Base-by-base conservation (phyloP, 2,329 filamentous ascomycete species). In the Penicillium freii region DNA sequence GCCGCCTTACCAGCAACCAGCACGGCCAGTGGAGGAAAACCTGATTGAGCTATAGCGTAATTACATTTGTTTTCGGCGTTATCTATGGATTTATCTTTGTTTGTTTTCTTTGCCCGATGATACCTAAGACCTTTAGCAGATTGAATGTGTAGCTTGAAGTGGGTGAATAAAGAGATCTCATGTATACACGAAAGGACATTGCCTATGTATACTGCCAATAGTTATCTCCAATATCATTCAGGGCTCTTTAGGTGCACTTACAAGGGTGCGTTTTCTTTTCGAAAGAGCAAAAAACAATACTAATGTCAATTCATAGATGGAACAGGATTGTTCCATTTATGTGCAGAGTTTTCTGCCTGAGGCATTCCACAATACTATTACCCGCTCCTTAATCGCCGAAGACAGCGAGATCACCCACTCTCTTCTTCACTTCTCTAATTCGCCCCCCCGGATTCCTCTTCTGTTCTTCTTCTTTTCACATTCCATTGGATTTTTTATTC, bases 41-140 rank as follows among this genome's bases (percentile, higher is more conserved):
- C 48, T 67, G 54, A 67, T 67, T 60, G 65, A 67, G 36, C 58
- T 67, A 45, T 67, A 67, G 56, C 52, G 33, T 59, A 54, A 21
- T 54, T 57, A 47, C 46, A 60, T 57, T 42, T 50, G n/a, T 33
- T 29, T 31, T 49, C 5, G 31, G 48, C 42, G 48, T 57, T 53
- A 33, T 17, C 13, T 52, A 57, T 43, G 42, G 53, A 53, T 36
- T 48, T 53, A 17, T 51, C 29, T 43, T 53, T 39, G 42, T 48
- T 21, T 44, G 38, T 27, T 34, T 54, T 51, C 15, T 38, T 51
- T 48, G 48, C 52, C 45, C 42, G 31, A 64, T 66, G 64, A 66
- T 66, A 66, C 64, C 64, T 66, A 62, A 51, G 51, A 49, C n/a
- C 44, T 54, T 40, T 49, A 51, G 55, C 52, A 58, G 40, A 61